Evolutionary conservation across 495 filamentous ascomycete genomes (phyloP), one percentile per base, ranked within the genome.

Genomic region (Alectoria sarmentosa): DNA sequence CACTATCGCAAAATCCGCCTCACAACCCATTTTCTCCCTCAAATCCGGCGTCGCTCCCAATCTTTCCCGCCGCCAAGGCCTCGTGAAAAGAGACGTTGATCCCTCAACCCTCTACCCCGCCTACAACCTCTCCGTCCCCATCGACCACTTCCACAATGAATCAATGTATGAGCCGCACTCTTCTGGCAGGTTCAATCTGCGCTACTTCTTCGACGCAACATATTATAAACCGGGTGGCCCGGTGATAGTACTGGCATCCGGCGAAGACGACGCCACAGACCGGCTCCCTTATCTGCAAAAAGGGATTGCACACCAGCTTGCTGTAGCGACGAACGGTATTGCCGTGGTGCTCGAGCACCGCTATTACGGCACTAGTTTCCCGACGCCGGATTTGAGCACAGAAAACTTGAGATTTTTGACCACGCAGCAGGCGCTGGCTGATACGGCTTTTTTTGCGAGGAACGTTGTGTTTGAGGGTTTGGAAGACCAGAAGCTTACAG

Each of bases 81-180:
- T 58, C 34, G 38, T 36, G n/a, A 60, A 60, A 26, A 38, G 64
- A 60, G 75, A 80, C 65, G 67, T 69, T 28, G 76, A 81, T 65
- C 77, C 76, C 3, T 62, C 69, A 21, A 66, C 73, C 38, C 69
- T 83, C 21, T 87, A 85, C 69, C 79, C 84, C 57, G 79, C 74
- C 19, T 78, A 86, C 75, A 86, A 84, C 68, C 73, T 91, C 67
- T 80, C 82, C 9, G 84, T 86, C 3, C 88, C 88, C 28, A 76
- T 90, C 41, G 88, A 92, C 74, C 87, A 90, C 69, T 92, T 90
- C 77, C 86, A 84, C 73, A 88, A 90, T 72, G 83, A 88, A 64
- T 79, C 83, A 13, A 72, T 73, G 54, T 90, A 90, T 69, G 85
- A 82, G 69, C 87, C 88, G n/a, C 87, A 90, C 73, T 78, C 76